Evolutionary conservation across 352 stramenopile genomes (phyloP), one percentile per base, ranked within the genome.

Genomic region (Globisporangium paroecandrum): DNA sequence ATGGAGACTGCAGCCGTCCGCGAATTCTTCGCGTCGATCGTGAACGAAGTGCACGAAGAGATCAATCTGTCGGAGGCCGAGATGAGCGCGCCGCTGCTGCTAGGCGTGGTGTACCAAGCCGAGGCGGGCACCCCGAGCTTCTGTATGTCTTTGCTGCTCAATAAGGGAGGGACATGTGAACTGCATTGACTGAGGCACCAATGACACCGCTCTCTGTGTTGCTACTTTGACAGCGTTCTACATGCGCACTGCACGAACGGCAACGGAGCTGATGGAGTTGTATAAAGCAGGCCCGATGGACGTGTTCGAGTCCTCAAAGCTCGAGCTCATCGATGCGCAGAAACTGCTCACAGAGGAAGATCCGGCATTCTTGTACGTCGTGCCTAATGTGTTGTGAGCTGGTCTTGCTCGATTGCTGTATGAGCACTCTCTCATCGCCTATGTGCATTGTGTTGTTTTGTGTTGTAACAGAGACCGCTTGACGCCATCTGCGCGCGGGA

Each of bases 71-170:
- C 71, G 0, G 65, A 61, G 10, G 20, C 56, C n/a, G 65, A 79
- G 25, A 69, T 86, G 58, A 71, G 86, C 18, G 64, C 72, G 18
- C 62, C 85, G 8, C 51, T 79, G 72, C 72, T 95, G 57, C 73
- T 95, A 0, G 88, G 88, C 7, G 72, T 95, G 43, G 85, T 93
- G 60, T 66, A 83, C 29, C 88, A 95, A 68, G 76, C 73, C 0
- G 73, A 83, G n/a, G 83, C 83, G 3, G 78, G 77, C 62, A 95
- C 88, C 15, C 88, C 88, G 13, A 94, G 88, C 53, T 93, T 94
- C 67, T 81, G 85, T 95, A 64, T 64, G 77, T 74, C 5, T 10
- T 24, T 8, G 29, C 29, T 32, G 29, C 29, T 32, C 29, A 32
- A 32, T 32, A 32, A 32, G 29, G 29, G 29, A 32, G 29, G 29